A percentile compares a stretch with the other conserved stretches of the same genome.
phyloP scores from a whole-genome alignment of 306 rosid species.

The Betula pendula region DNA sequence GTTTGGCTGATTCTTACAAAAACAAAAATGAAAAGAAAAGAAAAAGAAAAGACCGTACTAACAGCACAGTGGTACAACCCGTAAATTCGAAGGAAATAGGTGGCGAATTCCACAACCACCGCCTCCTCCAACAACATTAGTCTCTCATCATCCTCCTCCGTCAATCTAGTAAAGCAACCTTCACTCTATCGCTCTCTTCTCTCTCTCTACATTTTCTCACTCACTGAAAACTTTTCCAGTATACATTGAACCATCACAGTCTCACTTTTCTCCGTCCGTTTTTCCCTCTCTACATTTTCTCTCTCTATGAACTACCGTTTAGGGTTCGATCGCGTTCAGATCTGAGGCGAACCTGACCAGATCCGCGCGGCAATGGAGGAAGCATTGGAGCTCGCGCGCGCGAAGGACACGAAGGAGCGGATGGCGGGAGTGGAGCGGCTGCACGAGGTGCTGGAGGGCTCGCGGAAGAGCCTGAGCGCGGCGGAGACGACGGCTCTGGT shows the following conservation, averaged over 20 bases:
- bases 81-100: conserved; percentile 29
- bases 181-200: conserved; percentile 21
- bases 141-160: conserved; percentile 27
- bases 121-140: conserved; percentile 13
- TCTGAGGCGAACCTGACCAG: conserved; percentile 43
- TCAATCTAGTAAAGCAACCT: conserved; percentile 14
- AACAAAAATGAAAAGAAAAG: neutral
- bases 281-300: neutral
- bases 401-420: conserved; percentile 96
- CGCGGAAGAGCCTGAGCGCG: conserved; percentile 72
- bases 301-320: conserved; percentile 24
- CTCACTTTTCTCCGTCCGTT: neutral
- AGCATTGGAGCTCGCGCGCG: conserved; percentile 92
- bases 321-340: conserved; percentile 32
- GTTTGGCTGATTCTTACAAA: no score
- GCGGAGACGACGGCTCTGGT: conserved; percentile 80
- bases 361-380: conserved; percentile 77
- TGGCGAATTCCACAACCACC: conserved; percentile 15
- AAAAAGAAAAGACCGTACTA: neutral
- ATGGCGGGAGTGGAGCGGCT: conserved; percentile 99
- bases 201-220: conserved; percentile 3
- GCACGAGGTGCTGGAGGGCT: conserved; percentile 83
- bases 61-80: conserved; percentile 32
- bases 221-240: conserved; percentile 11
- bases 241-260: neutral